These are phyloP conservation scores for Lindgomyces ingoldianus DNA, from an alignment of 495 filamentous ascomycete species.

Conservation along the genomic window DNA sequence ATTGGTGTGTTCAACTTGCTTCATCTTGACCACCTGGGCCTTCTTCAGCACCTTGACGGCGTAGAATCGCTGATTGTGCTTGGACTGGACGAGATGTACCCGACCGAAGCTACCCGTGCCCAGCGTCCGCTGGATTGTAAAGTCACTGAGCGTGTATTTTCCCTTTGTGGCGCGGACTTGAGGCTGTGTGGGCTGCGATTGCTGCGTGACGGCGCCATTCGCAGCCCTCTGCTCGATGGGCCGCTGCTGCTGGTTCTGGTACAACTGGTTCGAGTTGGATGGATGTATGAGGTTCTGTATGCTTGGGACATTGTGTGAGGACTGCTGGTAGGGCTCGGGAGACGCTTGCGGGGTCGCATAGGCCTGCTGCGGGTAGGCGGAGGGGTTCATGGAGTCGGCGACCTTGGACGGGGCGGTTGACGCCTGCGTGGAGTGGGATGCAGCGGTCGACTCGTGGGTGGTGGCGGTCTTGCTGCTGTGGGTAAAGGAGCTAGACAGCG, in stretches of 20 bases:
- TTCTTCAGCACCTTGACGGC: constrained; percentile 98
- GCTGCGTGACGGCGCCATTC: constrained; percentile 28
- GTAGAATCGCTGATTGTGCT: constrained; percentile 96
- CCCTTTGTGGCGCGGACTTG: constrained; percentile 78
- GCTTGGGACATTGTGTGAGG: constrained; percentile 61
- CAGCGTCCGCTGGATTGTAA: constrained; percentile 81
- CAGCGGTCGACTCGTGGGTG: constrained; percentile 16
- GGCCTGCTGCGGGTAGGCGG: constrained; percentile 43
- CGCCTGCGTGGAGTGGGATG: constrained; percentile 27
- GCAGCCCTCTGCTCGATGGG: constrained; percentile 9
- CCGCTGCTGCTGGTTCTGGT: constrained; percentile 41
- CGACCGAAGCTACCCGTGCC: constrained; percentile 96
- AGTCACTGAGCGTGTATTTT: constrained; percentile 93
- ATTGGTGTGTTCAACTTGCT: constrained; percentile 98
- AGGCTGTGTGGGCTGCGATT: constrained; percentile 22
- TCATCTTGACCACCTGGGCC: constrained; percentile 98
- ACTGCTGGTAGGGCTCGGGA: constrained; percentile 52
- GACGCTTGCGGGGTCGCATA: constrained; percentile 41
- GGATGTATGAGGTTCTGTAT: constrained; percentile 74
- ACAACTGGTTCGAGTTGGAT: constrained; percentile 42
- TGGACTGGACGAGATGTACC: constrained; percentile 93
- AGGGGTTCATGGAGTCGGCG: constrained; percentile 41
- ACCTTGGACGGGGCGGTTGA: constrained; percentile 32
- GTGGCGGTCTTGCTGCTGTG: constrained; percentile 35
- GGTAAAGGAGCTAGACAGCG: constrained; percentile 34